A percentile compares a stretch with the other conserved stretches of the same genome.
Evolutionary conservation across 352 stramenopile species (phyloP).

Genomic region (Phytophthora pseudosyringae): DNA sequence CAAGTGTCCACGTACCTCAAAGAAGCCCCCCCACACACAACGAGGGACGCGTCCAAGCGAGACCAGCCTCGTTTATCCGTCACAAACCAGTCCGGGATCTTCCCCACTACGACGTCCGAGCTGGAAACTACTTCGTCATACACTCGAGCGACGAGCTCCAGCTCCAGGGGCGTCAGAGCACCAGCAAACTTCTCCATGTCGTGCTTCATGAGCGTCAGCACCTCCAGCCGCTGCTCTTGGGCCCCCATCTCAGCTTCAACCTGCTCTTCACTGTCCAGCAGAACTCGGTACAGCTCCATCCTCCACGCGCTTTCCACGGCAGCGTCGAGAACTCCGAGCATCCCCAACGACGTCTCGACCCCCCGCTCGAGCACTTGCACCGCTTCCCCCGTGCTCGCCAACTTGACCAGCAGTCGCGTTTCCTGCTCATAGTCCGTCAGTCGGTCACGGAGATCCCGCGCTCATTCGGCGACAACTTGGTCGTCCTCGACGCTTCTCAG

Average conservation of each 20-base stretch:
- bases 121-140: slow-evolving; percentile 7
- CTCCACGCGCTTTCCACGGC: not conserved
- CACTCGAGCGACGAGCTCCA: slow-evolving; percentile 5
- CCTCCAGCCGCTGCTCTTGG: slow-evolving; percentile 17
- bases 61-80: not conserved
- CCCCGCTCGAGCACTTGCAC: slow-evolving; percentile 4
- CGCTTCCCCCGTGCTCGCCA: slow-evolving; percentile 24
- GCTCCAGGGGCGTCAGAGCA: slow-evolving; percentile 7
- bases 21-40: not conserved
- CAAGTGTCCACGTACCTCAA: slow-evolving; percentile 1
- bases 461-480: not conserved
- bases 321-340: not conserved
- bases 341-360: not conserved
- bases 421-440: slow-evolving; percentile 27
- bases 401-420: slow-evolving; percentile 20
- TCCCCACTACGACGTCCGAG: not conserved
- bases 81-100: slow-evolving; percentile 12
- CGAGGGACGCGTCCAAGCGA: not conserved
- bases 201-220: slow-evolving; percentile 33
- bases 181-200: slow-evolving; percentile 5
- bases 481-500: not conserved
- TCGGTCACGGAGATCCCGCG: not conserved
- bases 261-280: slow-evolving; percentile 1
- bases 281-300: slow-evolving; percentile 3
- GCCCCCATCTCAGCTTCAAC: slow-evolving; percentile 13